Percentiles rank a stretch among this genome's conserved stretches.
Evolutionary conservation across 1,284 basidiomycete species (phyloP).

Genomic region (Cutaneotrichosporon sp.): DNA sequence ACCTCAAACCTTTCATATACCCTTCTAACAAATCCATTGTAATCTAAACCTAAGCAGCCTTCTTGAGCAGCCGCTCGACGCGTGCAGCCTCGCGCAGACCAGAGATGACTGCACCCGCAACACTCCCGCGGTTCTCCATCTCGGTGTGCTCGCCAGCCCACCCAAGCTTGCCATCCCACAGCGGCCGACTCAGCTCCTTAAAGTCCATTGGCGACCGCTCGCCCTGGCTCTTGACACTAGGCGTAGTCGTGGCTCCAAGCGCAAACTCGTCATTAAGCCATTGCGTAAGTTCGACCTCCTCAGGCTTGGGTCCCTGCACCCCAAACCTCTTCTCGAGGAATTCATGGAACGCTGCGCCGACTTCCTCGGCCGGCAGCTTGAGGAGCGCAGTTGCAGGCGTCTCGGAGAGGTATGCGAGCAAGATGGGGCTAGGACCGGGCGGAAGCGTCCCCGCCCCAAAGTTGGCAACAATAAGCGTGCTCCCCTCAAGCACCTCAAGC

Average conservation of each 20-base stretch:
- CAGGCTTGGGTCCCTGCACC: constrained; percentile 25
- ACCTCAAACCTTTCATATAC: background rate
- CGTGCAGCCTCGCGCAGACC: constrained; percentile 54
- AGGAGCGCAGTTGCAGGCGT: constrained; percentile 44
- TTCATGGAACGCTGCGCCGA: constrained; percentile 47
- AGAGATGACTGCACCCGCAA: constrained; percentile 55
- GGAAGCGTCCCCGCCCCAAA: constrained; percentile 44
- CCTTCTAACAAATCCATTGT: background rate
- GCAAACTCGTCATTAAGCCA: constrained; percentile 57
- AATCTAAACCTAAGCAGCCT: constrained; percentile 5
- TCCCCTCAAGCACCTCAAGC: constrained; percentile 40
- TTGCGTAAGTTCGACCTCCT: constrained; percentile 41
- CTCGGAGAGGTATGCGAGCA: constrained; percentile 55
- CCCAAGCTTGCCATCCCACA: constrained; percentile 55
- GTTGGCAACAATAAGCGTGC: constrained; percentile 51
- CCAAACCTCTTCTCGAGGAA: constrained; percentile 49
- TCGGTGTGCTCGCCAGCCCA: constrained; percentile 60
- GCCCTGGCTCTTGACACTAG: constrained; percentile 50
- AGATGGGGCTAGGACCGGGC: constrained; percentile 43
- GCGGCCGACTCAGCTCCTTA: constrained; percentile 52
- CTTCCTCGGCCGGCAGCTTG: constrained; percentile 32
- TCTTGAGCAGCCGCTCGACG: constrained; percentile 38
- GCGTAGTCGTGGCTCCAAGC: constrained; percentile 57
- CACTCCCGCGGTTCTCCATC: constrained; percentile 55
- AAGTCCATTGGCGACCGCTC: constrained; percentile 56